These are phyloP conservation scores for Monotropa hypopitys DNA, from an alignment of 179 eudicot genomes.

Conservation along the genomic window DNA sequence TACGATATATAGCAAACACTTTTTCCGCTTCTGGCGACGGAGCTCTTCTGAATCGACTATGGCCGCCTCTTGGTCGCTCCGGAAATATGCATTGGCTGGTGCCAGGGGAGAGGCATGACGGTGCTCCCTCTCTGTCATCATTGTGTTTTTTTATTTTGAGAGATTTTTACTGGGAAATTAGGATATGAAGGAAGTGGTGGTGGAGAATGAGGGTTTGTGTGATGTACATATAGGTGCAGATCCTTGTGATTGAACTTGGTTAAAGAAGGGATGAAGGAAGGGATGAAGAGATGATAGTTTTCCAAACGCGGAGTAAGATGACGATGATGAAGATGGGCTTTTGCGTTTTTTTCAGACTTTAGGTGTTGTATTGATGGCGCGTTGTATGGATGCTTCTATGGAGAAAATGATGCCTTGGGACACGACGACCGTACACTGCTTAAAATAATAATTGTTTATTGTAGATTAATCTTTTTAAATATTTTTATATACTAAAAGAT, in stretches of 20 bases:
- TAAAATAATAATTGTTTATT: no score
- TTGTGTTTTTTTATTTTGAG: background rate
- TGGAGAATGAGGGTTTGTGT: background rate
- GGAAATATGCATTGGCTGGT: background rate
- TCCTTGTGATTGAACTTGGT: background rate
- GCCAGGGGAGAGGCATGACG: background rate
- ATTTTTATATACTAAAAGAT: no score
- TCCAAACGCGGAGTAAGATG: background rate
- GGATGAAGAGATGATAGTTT: background rate
- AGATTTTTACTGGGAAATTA: background rate
- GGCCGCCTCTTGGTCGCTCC: background rate
- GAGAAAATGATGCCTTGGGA: background rate
- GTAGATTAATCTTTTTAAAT: no score
- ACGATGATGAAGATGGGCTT: no score
- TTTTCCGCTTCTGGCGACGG: constrained; percentile 8
- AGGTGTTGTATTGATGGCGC: background rate
- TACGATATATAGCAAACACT: background rate
- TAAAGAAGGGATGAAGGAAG: background rate
- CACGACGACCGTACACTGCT: background rate
- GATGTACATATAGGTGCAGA: background rate
- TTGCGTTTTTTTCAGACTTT: background rate
- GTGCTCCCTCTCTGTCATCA: background rate
- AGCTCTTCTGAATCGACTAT: background rate
- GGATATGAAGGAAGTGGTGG: background rate
- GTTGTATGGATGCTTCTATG: background rate